Evolutionary conservation across 306 rosid genomes (phyloP).

Genomic region (Albizia julibrissin): DNA sequence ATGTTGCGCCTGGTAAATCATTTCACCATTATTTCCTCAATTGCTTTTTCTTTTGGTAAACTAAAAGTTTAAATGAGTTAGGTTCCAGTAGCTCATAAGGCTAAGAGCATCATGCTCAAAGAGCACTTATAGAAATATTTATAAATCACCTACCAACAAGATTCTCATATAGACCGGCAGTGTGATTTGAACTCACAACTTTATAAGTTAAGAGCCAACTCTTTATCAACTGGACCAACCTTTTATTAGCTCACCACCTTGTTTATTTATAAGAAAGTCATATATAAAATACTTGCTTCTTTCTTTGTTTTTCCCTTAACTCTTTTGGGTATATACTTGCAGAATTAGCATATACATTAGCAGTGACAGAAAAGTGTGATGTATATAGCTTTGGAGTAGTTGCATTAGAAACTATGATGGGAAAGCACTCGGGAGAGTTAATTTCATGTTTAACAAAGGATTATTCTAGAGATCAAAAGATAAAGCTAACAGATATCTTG

Average conservation of each 20-base stretch:
- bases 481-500: slow-evolving; percentile 18
- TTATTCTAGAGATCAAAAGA: slow-evolving; percentile 2
- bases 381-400: background rate
- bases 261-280: too few species aligned
- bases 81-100: too few species aligned
- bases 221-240: too few species aligned
- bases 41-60: too few species aligned
- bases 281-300: too few species aligned
- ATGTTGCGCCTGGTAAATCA: background rate
- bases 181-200: too few species aligned
- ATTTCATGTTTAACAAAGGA: background rate
- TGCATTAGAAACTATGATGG: background rate
- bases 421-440: background rate
- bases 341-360: background rate
- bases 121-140: too few species aligned
- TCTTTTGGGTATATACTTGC: background rate
- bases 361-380: background rate
- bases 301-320: background rate
- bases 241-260: background rate
- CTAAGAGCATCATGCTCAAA: too few species aligned
- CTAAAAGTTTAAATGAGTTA: too few species aligned
- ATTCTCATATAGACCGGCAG: too few species aligned
- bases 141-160: too few species aligned
- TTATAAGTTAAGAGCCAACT: too few species aligned
- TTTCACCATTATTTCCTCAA: background rate